Base-by-base conservation (phyloP, 805 yeast species). In the Schwanniomyces yamadae region DNA sequence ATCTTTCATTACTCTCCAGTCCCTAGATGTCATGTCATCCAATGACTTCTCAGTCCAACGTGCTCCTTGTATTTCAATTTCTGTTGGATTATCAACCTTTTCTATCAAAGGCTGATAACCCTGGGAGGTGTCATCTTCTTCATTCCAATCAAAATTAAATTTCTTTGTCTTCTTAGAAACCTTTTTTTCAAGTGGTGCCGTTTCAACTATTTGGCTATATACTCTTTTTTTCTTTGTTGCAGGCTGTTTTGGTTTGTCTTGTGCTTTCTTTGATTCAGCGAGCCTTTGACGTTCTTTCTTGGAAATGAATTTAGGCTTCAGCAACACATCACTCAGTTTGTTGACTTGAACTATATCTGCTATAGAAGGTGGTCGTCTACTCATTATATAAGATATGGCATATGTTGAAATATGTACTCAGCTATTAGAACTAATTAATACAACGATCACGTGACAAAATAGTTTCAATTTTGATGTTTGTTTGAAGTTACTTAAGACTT, bases 1-100 rank as follows among this genome's bases (percentile, higher is more conserved):
- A 48, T 87, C 95, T 44, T 73, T 75, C 56, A 91, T 67, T 22
- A 88, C 82, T 39, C 96, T 71, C 98, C 98, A 91, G 57, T 93
- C 98, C 44, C 97, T 69, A 0, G 71, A 65, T 0, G 77, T 75
- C 98, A 91, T 89, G 26, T 75, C 70, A 0, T 58, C 57, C 2
- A 80, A 58, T 0, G 73, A 55, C 50, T 91, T 93, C 26, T 78
- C 70, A 0, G 78, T 61, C 98, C 98, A 93, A 37, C 72, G 80
- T 46, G 36, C 50, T 14, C 41, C 52, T 27, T 22, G 10, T 59
- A 29, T 24, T 29, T 45, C 46, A 25, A 41, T 25, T 11, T 31
- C 28, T 27, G 31, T 19, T 19, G 22, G 7, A 50, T 21, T 37
- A 11, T 28, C 32, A 11, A 38, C 31, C 30, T 50, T 40, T 4